Evolutionary conservation across 1,139 yeast species (phyloP), one percentile per base, ranked within the genome.

Genomic region (Blastobotrys apis): DNA sequence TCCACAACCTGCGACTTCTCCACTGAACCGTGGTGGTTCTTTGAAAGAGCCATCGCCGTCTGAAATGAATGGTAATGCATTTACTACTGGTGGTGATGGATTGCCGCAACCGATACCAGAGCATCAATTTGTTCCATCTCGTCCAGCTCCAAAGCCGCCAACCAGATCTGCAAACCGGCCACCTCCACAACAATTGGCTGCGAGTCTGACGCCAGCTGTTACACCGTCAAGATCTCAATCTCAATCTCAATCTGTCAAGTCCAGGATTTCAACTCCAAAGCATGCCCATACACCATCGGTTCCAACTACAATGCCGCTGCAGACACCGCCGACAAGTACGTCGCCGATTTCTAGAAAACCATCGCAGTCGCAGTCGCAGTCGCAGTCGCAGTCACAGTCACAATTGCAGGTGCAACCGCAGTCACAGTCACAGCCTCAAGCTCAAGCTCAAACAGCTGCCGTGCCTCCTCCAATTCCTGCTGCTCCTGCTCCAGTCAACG

Each of bases 81-180:
- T 36, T 2, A 39, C 47, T 4, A 35, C 47, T n/a, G 22, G 37
- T 21, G 46, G 44, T 4, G 12, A 17, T 25, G 26, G 6, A 6
- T n/a, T n/a, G n/a, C n/a, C n/a, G n/a, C 32, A 13, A 17, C 20
- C 35, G 5, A 5, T 37, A 25, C 41, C 37, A 13, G 44, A 41
- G 17, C 45, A 41, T 33, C 36, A 45, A 37, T 57, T 54, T 39
- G 48, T 56, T 8, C 60, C 60, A 3, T 47, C 56, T 9, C 41
- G 61, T 6, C 58, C 62, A 21, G 62, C 61, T 6, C 62, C 63
- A 5, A 47, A 50, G 40, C 60, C 61, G 5, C 60, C 60, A 21
- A 51, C 26, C 10, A 23, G 26, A 10, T 23, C 26, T 6, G 26
- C 6, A 23, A 6, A 23, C 10, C 26, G 26, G 6, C n/a, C 33